Evolutionary conservation across 2,329 filamentous ascomycete species (phyloP).

Genomic region (Paramyrothecium roridum): DNA sequence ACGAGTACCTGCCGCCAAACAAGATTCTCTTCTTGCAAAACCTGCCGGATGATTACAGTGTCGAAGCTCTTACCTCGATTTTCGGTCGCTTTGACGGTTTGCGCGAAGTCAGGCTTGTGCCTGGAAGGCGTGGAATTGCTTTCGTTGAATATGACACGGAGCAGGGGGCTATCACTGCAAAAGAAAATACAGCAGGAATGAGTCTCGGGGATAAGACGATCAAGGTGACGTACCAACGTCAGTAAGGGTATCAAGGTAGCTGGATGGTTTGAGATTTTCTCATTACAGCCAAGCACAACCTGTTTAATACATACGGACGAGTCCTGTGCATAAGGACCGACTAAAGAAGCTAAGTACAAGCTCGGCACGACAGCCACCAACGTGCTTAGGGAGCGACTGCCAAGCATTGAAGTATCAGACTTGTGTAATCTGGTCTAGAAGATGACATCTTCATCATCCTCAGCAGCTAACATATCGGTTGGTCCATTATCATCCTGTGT

Average conservation of each 20-base stretch:
- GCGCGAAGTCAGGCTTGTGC: conserved; percentile 86
- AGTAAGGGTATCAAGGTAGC: conserved; percentile 44
- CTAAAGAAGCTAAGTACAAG: no score
- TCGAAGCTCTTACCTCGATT: conserved; percentile 73
- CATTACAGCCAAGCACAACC: no score
- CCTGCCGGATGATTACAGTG: conserved; percentile 80
- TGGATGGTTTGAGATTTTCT: no score
- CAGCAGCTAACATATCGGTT: conserved; percentile 68
- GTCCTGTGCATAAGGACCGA: no score
- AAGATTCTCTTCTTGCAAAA: conserved; percentile 95
- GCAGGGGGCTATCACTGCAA: conserved; percentile 84
- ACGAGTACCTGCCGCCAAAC: conserved; percentile 96
- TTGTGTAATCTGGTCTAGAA: conserved; percentile 47
- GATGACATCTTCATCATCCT: conserved; percentile 82
- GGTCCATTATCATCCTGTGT: conserved; percentile 34
- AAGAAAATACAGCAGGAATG: conserved; percentile 89
- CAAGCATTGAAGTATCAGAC: no score
- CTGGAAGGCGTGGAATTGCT: conserved; percentile 81
- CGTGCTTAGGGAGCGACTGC: no score
- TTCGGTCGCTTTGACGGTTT: conserved; percentile 93
- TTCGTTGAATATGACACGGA: conserved; percentile 97
- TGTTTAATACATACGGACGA: no score
- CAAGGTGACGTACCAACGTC: conserved; percentile 94
- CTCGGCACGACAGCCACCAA: no score
- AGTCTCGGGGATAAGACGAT: conserved; percentile 73